Percentiles rank a stretch among this genome's conserved stretches.
Evolutionary conservation across 1,284 basidiomycete species (phyloP).

Genomic region (Papiliotrema terrestris): DNA sequence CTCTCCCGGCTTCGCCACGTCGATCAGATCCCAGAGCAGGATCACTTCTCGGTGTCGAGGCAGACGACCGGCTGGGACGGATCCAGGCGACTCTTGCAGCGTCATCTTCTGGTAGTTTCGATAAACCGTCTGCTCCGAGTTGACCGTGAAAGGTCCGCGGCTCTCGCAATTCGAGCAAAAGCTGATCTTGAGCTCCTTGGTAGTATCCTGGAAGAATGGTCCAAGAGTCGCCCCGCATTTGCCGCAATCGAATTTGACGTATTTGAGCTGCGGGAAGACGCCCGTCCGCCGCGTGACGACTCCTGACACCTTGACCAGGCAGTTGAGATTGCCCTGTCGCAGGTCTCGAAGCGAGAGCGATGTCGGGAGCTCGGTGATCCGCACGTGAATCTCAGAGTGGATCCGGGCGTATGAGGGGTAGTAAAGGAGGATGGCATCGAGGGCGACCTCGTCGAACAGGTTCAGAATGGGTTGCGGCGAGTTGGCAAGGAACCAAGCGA

Average conservation of each 20-base stretch:
- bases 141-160: constrained; percentile 92
- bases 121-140: constrained; percentile 97
- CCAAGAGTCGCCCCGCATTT: constrained; percentile 90
- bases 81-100: constrained; percentile 96
- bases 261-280: constrained; percentile 98
- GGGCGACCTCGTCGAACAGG: constrained; percentile 93
- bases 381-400: constrained; percentile 95
- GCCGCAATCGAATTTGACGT: constrained; percentile 96
- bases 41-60: constrained; percentile 96
- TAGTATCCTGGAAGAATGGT: constrained; percentile 96
- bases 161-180: constrained; percentile 92
- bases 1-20: constrained; percentile 95
- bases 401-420: constrained; percentile 96
- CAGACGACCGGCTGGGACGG: constrained; percentile 92
- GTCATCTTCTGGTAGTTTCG: constrained; percentile 99
- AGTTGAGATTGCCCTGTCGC: constrained; percentile 87
- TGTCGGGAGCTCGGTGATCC: constrained; percentile 89
- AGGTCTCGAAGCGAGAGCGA: constrained; percentile 87
- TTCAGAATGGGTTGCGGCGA: constrained; percentile 87
- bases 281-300: constrained; percentile 96
- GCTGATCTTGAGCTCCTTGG: constrained; percentile 88
- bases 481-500: constrained; percentile 96
- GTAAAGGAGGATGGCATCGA: constrained; percentile 89
- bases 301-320: constrained; percentile 89
- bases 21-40: constrained; percentile 95